These are phyloP conservation scores for Fistulina hepatica DNA, from an alignment of 1,284 basidiomycete genomes.

Conservation along the genomic window DNA sequence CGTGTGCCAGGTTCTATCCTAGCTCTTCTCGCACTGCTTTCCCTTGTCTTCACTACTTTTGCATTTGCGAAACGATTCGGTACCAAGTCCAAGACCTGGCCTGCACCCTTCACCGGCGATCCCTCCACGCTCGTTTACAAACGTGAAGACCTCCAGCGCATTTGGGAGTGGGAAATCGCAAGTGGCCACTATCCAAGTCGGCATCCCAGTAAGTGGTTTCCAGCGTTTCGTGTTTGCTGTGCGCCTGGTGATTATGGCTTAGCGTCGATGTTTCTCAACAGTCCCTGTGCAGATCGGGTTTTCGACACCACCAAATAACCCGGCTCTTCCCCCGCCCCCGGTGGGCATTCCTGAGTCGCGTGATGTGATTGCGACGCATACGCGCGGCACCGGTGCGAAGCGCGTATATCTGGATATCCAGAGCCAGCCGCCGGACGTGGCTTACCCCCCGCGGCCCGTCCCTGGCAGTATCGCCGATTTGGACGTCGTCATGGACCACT, in stretches of 20 bases:
- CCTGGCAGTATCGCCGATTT: slow-evolving; percentile 78
- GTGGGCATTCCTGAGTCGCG: no score
- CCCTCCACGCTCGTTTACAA: slow-evolving; percentile 70
- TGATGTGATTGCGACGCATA: no score
- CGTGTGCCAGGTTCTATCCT: slow-evolving; percentile 42
- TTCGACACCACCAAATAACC: slow-evolving; percentile 49
- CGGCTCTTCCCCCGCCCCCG: slow-evolving; percentile 49
- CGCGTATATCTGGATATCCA: slow-evolving; percentile 69
- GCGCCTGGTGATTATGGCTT: slow-evolving; percentile 1
- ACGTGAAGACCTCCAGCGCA: slow-evolving; percentile 66
- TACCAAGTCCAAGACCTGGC: slow-evolving; percentile 53
- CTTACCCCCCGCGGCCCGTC: slow-evolving; percentile 76
- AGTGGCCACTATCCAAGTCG: slow-evolving; percentile 87
- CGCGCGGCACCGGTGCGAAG: slow-evolving; percentile 60
- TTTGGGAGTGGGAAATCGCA: slow-evolving; percentile 90
- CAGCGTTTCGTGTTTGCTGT: slow-evolving; percentile 2
- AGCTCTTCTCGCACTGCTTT: slow-evolving; percentile 37
- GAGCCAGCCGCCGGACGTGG: slow-evolving; percentile 41
- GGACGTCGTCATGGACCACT: slow-evolving; percentile 80
- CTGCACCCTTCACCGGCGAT: slow-evolving; percentile 53
- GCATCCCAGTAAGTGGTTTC: slow-evolving; percentile 46
- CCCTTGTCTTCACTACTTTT: slow-evolving; percentile 42
- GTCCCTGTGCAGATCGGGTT: slow-evolving; percentile 68
- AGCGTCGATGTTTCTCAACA: slow-evolving; percentile 21
- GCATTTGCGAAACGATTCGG: slow-evolving; percentile 49